These are phyloP conservation scores for Debaryomyces subglobosus DNA, from an alignment of 1,139 yeast species.

Conservation along the genomic window DNA sequence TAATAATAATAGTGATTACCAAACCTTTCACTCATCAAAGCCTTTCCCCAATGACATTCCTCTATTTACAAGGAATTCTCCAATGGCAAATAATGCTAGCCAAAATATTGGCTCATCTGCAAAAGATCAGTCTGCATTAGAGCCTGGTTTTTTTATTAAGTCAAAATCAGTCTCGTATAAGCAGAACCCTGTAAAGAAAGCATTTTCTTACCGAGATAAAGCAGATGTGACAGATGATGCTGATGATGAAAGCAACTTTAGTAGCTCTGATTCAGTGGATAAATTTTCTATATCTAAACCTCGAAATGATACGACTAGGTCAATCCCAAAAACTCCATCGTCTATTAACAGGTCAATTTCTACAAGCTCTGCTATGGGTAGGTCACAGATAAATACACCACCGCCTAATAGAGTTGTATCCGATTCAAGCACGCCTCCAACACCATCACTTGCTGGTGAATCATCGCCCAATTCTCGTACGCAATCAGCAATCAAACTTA, in stretches of 20 bases:
- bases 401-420: conserved; percentile 10
- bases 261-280: conserved; percentile 2
- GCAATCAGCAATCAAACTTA: conserved; percentile 53
- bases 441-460: conserved; percentile 17
- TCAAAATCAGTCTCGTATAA: conserved; percentile 1
- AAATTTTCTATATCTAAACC: background rate
- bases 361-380: background rate
- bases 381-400: conserved; percentile 2
- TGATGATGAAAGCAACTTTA: background rate
- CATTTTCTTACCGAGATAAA: conserved; percentile 12
- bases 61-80: background rate
- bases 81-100: background rate
- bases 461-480: conserved; percentile 47
- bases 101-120: conserved; percentile 1
- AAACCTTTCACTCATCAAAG: background rate
- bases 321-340: background rate
- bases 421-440: conserved; percentile 13
- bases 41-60: conserved; percentile 2
- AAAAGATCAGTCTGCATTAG: conserved; percentile 10
- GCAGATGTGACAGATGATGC: background rate
- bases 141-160: conserved; percentile 7
- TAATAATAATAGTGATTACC: background rate
- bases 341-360: conserved; percentile 6
- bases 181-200: conserved; percentile 11
- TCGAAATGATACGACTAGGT: background rate